Evolutionary conservation across 202 grass and related monocot genomes (phyloP), one percentile per base, ranked within the genome.

Genomic region (Panicum hallii): DNA sequence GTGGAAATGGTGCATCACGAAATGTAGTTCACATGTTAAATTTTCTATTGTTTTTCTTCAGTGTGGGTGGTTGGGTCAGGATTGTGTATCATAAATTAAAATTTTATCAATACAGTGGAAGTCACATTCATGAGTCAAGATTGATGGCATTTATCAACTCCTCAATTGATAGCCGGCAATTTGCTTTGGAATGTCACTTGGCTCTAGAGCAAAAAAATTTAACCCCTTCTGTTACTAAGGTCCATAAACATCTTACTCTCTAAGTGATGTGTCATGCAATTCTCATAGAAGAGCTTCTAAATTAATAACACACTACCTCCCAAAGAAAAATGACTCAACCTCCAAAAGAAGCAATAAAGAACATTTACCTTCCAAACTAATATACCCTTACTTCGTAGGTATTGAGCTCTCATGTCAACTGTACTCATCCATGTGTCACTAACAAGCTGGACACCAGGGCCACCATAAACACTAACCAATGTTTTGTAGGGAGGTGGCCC

Each of bases 361-460:
- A 74, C 53, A 43, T 70, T 86, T 99, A 99, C 97, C 97, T 99
- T 99, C 93, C 91, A 99, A 63, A 99, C 97, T 89, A 97, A 91
- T 65, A 99, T 85, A 55, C 97, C 93, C 89, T 97, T 99, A 63
- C 89, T 97, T 70, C 91, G 89, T 55, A 99, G 82, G 66, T 85
- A 99, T 54, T 99, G 97, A 66, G 93, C 93, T 88, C 97, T 96
- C 97, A 97, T 99, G 83, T 99, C 97, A 88, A 99, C 97, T 74
- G 93, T 99, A 88, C 88, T 93, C 47, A 96, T 88, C 97, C 97
- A 99, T 44, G 97, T 90, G 89, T 99, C 97, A 67, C 82, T 90
- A 52, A 99, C 93, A 32, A 97, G 84, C 80, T 99, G 97, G 70
- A 97, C 91, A 77, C 93, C 89, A 4, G 97, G 97, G 58, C 97